Evolutionary conservation across 2,329 filamentous ascomycete genomes (phyloP).

Genomic region (Cercospora zeae-maydis): DNA sequence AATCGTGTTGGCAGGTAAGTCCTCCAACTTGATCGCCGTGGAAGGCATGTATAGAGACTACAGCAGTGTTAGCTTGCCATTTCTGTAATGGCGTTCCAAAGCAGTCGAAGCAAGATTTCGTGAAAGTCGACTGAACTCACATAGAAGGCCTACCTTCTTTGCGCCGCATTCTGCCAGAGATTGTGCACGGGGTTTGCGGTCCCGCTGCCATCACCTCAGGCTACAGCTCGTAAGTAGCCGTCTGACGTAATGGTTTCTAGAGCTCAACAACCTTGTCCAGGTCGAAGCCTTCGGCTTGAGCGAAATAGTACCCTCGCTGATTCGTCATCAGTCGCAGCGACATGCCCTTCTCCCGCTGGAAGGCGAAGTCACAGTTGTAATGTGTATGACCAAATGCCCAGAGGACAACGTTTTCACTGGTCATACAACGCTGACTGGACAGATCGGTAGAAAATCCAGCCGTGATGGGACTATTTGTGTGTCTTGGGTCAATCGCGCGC

Average conservation of each 20-base stretch:
- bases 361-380: slow-evolving; percentile 17
- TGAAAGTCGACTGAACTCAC: neutral
- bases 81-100: neutral
- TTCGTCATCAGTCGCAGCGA: slow-evolving; percentile 14
- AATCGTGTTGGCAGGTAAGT: neutral
- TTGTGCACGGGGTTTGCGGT: neutral
- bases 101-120: neutral
- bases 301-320: slow-evolving; percentile 18
- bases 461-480: slow-evolving; percentile 25
- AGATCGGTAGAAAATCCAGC: slow-evolving; percentile 17
- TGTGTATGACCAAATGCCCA: slow-evolving; percentile 22
- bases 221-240: neutral
- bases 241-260: neutral
- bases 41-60: neutral
- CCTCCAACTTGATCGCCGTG: neutral
- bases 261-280: slow-evolving; percentile 8
- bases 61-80: neutral
- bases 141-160: neutral
- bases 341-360: neutral
- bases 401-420: slow-evolving; percentile 4
- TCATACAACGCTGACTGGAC: slow-evolving; percentile 8
- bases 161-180: neutral
- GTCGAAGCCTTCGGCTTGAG: slow-evolving; percentile 10
- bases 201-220: neutral
- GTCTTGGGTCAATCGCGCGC: slow-evolving; percentile 37